Conservation (phyloP, 2,329 filamentous ascomycete species). For the Penicillium sp. region DNA sequence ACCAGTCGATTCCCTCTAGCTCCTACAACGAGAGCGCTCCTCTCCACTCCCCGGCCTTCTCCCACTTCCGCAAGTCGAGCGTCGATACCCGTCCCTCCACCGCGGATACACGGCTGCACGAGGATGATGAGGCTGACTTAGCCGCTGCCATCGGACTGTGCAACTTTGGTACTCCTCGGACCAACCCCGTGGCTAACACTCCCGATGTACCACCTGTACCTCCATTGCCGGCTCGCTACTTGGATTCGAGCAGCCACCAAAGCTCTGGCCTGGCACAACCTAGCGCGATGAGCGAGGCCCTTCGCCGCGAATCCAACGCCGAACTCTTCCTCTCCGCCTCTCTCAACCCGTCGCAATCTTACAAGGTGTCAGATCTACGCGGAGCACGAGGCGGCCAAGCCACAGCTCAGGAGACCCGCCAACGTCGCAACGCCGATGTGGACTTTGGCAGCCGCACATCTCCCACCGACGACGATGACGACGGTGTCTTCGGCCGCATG, state of each 20-base stretch:
- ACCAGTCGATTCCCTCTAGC: slow-evolving; percentile 67
- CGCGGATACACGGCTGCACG: slow-evolving; percentile 70
- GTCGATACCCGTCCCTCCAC: slow-evolving; percentile 74
- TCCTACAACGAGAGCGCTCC: slow-evolving; percentile 56
- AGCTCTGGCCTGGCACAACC: slow-evolving; percentile 51
- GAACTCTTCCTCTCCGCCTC: slow-evolving; percentile 43
- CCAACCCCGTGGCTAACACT: slow-evolving; percentile 60
- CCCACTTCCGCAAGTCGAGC: slow-evolving; percentile 69
- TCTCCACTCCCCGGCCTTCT: slow-evolving; percentile 45
- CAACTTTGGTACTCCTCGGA: slow-evolving; percentile 79
- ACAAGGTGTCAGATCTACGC: slow-evolving; percentile 51
- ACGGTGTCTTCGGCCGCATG: slow-evolving; percentile 94
- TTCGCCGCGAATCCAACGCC: slow-evolving; percentile 37
- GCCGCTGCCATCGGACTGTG: slow-evolving; percentile 87
- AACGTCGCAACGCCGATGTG: slow-evolving; percentile 36
- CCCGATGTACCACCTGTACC: slow-evolving; percentile 83
- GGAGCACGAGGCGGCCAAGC: slow-evolving; percentile 69
- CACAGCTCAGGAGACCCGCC: slow-evolving; percentile 38
- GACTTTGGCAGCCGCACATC: slow-evolving; percentile 43
- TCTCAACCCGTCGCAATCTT: slow-evolving; percentile 46
- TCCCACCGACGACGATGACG: slow-evolving; percentile 83
- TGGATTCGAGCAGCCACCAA: slow-evolving; percentile 60
- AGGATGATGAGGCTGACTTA: slow-evolving; percentile 81
- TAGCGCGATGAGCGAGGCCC: slow-evolving; percentile 29
- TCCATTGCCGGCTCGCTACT: slow-evolving; percentile 76